Conservation (phyloP, 2,329 filamentous ascomycete species). For the Pseudogymnoascus verrucosus region DNA sequence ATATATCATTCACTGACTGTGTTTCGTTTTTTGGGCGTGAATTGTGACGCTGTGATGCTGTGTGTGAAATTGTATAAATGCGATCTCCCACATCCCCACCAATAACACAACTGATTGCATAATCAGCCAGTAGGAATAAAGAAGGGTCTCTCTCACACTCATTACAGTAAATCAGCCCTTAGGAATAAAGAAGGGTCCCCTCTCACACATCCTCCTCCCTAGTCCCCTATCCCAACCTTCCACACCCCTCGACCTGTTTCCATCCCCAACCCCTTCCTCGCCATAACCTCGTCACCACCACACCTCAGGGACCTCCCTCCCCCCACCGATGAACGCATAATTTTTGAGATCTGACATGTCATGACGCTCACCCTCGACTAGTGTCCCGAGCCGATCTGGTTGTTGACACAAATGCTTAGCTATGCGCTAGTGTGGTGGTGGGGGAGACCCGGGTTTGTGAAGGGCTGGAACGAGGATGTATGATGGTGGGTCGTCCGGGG, state of each 20-base stretch:
- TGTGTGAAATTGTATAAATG: neutral
- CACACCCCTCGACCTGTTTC: no score
- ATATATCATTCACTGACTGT: neutral
- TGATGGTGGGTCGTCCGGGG: neutral
- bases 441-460: neutral
- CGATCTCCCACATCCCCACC: neutral
- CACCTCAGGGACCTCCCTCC: neutral
- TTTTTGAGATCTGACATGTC: neutral
- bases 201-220: no score
- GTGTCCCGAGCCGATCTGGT: neutral
- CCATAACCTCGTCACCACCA: no score
- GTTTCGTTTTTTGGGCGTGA: neutral
- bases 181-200: no score
- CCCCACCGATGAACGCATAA: neutral
- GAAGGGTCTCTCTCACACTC: no score
- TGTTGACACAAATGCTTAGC: neutral
- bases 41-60: neutral
- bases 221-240: no score
- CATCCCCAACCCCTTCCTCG: no score
- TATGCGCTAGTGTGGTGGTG: neutral
- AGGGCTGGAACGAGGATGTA: neutral
- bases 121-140: no score
- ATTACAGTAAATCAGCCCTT: no score
- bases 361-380: neutral
- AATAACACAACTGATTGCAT: neutral